Base-by-base conservation (phyloP, 2,329 filamentous ascomycete genomes). In the Diaporthe ilicicola region DNA sequence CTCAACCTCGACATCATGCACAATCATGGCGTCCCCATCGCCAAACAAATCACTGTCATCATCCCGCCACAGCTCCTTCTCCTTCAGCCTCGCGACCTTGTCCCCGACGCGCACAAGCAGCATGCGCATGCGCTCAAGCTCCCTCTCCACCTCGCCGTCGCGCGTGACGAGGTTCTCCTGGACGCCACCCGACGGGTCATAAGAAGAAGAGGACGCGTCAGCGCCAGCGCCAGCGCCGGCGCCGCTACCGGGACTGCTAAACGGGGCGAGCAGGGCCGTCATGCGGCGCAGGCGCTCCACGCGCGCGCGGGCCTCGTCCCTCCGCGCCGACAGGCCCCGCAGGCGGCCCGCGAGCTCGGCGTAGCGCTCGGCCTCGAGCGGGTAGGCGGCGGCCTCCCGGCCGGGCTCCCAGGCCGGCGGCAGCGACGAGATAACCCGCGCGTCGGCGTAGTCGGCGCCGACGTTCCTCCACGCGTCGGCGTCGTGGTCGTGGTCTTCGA, bases 161-260 rank as follows among this genome's bases (percentile, higher is more conserved):
- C 88, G 87, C 64, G 89, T 91, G 1, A 92, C 85, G 4, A 94
- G 79, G 77, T 93, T 93, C 70, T 89, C 86, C 78, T 94, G 92
- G 8, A 92, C 81, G 9, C 80, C 75, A 74, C 79, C 73, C 74
- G 81, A 74, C 76, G 80, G 42, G 4, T 24, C 46, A 3, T 13
- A 32, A 9, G 59, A 61, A 5, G 53, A 32, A 9, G 59, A 61
- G 3, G 53, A 59, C 8, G 77, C 76, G n/a, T 70, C 76, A 24
- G n/a, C 53, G 8, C 19, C 39, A 19, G 12, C 22, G 12, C 1
- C 27, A 5, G 9, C 39, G 24, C 15, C 17, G 29, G 19, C 15
- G 9, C 13, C 19, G 73, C 78, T 53, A 71, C 70, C 29, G 76
- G 74, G 46, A 13, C 53, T 44, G 1, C 69, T 65, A 55, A 91